phyloP scores from a whole-genome alignment of 148 eudicot genomes.

The Vaccinium myrtillus region DNA sequence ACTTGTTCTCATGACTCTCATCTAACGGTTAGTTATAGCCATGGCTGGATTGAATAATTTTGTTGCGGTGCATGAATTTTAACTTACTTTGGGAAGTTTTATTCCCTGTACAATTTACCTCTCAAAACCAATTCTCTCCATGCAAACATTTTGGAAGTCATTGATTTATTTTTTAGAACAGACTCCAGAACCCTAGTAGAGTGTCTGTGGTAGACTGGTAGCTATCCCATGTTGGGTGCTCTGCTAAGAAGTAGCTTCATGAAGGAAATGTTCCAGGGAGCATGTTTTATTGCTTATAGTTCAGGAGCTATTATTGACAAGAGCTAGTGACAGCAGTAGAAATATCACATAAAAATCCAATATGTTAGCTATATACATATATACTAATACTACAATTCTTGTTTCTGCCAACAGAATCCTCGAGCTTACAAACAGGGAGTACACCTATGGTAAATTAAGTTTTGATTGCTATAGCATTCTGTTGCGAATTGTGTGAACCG shows the following conservation, averaged over 20 bases:
- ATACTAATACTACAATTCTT: too few relatives aligned
- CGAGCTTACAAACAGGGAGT: too few relatives aligned
- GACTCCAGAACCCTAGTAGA: background rate
- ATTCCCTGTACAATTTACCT: constrained; percentile 1
- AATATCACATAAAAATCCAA: background rate
- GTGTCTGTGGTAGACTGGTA: background rate
- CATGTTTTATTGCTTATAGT: background rate
- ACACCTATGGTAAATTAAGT: too few relatives aligned
- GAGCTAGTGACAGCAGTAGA: too few relatives aligned
- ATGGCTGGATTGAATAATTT: background rate
- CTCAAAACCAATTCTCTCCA: background rate
- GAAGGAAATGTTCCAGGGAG: background rate
- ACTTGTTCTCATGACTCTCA: too few relatives aligned
- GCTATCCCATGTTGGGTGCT: background rate
- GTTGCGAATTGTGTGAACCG: background rate
- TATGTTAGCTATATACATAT: too few relatives aligned
- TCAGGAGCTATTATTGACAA: background rate
- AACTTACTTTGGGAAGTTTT: background rate
- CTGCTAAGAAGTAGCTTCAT: background rate
- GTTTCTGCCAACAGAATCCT: background rate
- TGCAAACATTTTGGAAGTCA: background rate
- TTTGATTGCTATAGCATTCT: too few relatives aligned
- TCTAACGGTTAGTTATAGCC: background rate
- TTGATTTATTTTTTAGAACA: background rate
- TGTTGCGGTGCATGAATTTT: background rate